phyloP scores from a whole-genome alignment of 2,329 filamentous ascomycete genomes.

The Colletotrichum sojae region DNA sequence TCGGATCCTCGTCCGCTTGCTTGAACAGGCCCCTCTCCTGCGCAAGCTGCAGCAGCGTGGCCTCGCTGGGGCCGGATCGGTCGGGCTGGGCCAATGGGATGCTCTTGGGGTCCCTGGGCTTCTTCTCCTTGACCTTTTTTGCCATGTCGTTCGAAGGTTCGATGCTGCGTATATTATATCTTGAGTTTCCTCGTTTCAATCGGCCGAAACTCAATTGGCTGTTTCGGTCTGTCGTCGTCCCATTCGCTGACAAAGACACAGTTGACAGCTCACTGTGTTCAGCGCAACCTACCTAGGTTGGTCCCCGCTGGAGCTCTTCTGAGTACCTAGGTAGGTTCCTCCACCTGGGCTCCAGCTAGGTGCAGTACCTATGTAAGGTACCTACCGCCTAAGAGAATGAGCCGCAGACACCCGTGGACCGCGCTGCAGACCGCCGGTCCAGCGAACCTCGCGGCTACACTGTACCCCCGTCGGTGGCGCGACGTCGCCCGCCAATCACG shows the following conservation, averaged over 20 bases:
- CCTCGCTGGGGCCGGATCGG: conserved; percentile 69
- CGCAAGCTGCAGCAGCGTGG: conserved; percentile 82
- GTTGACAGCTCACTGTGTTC: not conserved
- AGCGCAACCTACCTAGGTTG: conserved; percentile 13
- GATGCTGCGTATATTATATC: no score
- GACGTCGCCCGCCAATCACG: conserved; percentile 23
- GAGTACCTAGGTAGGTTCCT: not conserved
- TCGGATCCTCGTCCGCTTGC: conserved; percentile 59
- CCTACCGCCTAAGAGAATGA: conserved; percentile 1
- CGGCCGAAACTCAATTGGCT: not conserved
- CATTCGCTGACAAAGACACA: conserved; percentile 28
- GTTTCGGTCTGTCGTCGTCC: conserved; percentile 11
- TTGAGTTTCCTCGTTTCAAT: not conserved
- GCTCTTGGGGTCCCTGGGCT: conserved; percentile 61
- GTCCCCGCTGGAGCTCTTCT: conserved; percentile 3
- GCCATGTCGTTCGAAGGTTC: conserved; percentile 23
- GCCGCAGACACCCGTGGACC: not conserved
- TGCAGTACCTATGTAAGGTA: not conserved
- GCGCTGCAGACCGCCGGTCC: conserved; percentile 24
- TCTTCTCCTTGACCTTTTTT: conserved; percentile 62
- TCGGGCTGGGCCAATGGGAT: conserved; percentile 80
- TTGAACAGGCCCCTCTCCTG: conserved; percentile 73
- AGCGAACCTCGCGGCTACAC: conserved; percentile 12
- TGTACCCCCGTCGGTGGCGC: conserved; percentile 14
- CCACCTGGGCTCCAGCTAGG: not conserved